Conservation (phyloP, 1,284 basidiomycete species). For the Mycena sp. region DNA sequence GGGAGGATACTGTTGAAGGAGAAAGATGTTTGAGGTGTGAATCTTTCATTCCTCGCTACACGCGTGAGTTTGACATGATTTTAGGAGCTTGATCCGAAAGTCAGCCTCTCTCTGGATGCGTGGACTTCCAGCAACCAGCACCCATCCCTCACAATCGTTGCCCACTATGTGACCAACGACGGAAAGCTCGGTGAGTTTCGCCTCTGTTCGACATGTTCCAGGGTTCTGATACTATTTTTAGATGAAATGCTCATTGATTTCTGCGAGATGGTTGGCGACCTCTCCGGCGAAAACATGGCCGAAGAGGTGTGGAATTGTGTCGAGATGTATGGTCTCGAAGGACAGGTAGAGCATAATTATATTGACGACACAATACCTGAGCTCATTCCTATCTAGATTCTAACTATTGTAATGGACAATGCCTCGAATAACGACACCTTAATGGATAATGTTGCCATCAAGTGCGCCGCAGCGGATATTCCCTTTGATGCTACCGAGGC, state of each 20-base stretch:
- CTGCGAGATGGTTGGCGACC: slow-evolving; percentile 39
- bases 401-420: slow-evolving; percentile 39
- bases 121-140: too few species aligned
- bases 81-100: too few species aligned
- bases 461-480: background rate
- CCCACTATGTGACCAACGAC: too few species aligned
- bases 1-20: too few species aligned
- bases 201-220: too few species aligned
- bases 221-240: slow-evolving; percentile 1
- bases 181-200: too few species aligned
- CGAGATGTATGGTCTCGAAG: slow-evolving; percentile 31
- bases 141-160: too few species aligned
- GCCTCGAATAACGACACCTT: slow-evolving; percentile 40
- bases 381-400: slow-evolving; percentile 13
- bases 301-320: slow-evolving; percentile 40
- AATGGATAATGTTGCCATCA: slow-evolving; percentile 22
- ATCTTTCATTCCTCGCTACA: too few species aligned
- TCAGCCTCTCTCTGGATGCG: too few species aligned
- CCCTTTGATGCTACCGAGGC: slow-evolving; percentile 24
- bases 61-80: background rate
- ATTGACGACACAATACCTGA: background rate
- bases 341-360: slow-evolving; percentile 20
- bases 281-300: slow-evolving; percentile 44
- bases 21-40: too few species aligned
- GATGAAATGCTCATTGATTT: slow-evolving; percentile 45